phyloP scores from a whole-genome alignment of 2,329 filamentous ascomycete species.

The Aspergillus piperis region DNA sequence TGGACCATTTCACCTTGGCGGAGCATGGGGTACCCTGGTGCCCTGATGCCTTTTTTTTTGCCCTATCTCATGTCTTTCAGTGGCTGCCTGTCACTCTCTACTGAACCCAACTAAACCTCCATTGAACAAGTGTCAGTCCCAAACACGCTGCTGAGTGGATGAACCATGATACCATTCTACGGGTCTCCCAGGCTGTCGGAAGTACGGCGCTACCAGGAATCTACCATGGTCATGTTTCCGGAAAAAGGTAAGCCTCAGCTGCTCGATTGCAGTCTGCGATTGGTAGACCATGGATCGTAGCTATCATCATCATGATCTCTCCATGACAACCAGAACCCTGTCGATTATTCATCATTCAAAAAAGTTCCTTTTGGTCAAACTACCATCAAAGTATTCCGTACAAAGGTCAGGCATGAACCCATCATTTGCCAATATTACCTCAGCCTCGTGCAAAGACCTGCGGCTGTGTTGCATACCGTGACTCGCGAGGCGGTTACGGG shows the following conservation, averaged over 20 bases:
- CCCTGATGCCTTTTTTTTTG: neutral
- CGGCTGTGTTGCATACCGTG: constrained; percentile 13
- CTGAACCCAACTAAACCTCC: neutral
- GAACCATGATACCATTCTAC: neutral
- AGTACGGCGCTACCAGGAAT: neutral
- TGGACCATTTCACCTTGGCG: neutral
- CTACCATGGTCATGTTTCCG: neutral
- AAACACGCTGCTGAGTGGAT: neutral
- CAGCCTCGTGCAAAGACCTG: constrained; percentile 4
- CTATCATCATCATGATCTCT: constrained; percentile 5
- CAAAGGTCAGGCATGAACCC: neutral
- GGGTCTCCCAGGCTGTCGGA: neutral
- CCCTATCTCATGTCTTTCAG: neutral
- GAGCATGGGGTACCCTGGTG: constrained; percentile 5
- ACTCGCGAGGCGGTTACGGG: constrained; percentile 12
- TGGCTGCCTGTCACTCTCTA: neutral
- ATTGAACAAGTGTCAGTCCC: constrained; percentile 1
- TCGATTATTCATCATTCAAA: neutral
- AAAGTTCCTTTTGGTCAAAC: neutral
- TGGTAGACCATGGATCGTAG: constrained; percentile 1
- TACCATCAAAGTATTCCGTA: neutral
- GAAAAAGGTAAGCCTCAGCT: neutral
- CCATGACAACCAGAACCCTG: neutral
- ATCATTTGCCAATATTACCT: neutral
- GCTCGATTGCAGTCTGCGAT: neutral